Evolutionary conservation across 179 eudicot species (phyloP).

Genomic region (Dionaea muscipula): DNA sequence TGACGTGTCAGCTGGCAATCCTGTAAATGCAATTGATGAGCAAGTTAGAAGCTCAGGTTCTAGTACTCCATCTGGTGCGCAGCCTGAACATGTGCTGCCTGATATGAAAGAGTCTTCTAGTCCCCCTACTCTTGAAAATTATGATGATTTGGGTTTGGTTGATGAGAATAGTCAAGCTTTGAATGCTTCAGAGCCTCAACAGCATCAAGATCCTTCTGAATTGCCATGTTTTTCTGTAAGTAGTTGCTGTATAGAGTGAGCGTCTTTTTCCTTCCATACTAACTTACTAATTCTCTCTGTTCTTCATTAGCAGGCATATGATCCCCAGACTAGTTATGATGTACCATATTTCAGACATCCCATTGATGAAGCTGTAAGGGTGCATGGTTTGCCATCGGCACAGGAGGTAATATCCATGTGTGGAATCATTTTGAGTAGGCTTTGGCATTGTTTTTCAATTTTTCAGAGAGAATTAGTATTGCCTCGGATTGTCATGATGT

Average conservation of each 20-base stretch:
- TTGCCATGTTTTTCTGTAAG: constrained; percentile 58
- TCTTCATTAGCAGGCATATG: constrained; percentile 49
- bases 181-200: constrained; percentile 40
- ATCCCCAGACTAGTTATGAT: constrained; percentile 61
- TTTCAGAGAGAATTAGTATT: no score
- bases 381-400: constrained; percentile 41
- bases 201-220: constrained; percentile 47
- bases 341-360: constrained; percentile 57
- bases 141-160: constrained; percentile 43
- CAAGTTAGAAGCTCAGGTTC: constrained; percentile 43
- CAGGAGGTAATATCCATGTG: constrained; percentile 49
- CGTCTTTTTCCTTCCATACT: neutral
- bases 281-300: neutral
- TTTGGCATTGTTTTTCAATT: no score
- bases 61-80: constrained; percentile 43
- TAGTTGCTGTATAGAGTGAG: constrained; percentile 1
- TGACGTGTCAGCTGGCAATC: constrained; percentile 30
- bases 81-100: constrained; percentile 37
- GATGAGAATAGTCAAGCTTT: constrained; percentile 32
- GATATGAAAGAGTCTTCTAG: constrained; percentile 31
- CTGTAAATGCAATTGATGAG: constrained; percentile 33
- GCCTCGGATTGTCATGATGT: no score
- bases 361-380: constrained; percentile 53
- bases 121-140: constrained; percentile 31
- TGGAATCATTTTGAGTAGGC: no score